Conservation (phyloP, 1,284 basidiomycete genomes). For the Trametes pubescens region DNA sequence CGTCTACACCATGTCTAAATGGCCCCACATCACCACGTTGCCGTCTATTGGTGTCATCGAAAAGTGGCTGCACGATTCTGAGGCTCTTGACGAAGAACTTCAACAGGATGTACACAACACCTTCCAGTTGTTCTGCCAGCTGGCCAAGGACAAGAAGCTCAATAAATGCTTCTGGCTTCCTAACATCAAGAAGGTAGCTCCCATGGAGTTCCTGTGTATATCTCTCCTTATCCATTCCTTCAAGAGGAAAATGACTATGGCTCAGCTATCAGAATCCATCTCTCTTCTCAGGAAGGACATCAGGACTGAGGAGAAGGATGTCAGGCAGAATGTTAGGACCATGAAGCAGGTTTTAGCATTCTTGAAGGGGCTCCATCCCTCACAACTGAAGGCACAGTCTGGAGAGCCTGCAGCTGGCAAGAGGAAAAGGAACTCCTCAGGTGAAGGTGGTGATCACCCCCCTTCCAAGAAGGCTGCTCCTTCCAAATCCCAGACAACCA, state of each 20-base stretch:
- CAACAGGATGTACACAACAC: slow-evolving; percentile 48
- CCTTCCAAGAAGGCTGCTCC: slow-evolving; percentile 1
- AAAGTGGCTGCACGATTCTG: slow-evolving; percentile 57
- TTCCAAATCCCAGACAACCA: neutral
- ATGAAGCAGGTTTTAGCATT: slow-evolving; percentile 36
- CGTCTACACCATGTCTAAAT: slow-evolving; percentile 58
- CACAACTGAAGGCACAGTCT: slow-evolving; percentile 27
- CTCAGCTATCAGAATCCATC: slow-evolving; percentile 54
- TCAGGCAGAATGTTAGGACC: slow-evolving; percentile 37
- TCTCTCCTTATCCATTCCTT: slow-evolving; percentile 57
- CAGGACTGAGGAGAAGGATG: slow-evolving; percentile 44
- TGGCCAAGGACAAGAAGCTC: slow-evolving; percentile 46
- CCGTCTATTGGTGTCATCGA: slow-evolving; percentile 54
- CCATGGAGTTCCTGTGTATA: slow-evolving; percentile 68
- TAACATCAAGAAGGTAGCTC: slow-evolving; percentile 58
- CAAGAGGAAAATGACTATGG: slow-evolving; percentile 46
- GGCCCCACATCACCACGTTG: slow-evolving; percentile 44
- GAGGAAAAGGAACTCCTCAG: slow-evolving; percentile 29
- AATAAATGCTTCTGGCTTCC: slow-evolving; percentile 41
- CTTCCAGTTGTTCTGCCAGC: slow-evolving; percentile 52
- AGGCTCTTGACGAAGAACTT: slow-evolving; percentile 45
- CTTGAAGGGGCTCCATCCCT: slow-evolving; percentile 34
- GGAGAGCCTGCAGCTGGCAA: slow-evolving; percentile 27
- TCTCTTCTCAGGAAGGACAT: slow-evolving; percentile 58
- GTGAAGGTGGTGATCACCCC: neutral